Percentiles rank a stretch among this genome's conserved stretches.
These are phyloP conservation scores for Rubus parviflorus DNA, from an alignment of 306 rosid genomes.

Conservation along the genomic window DNA sequence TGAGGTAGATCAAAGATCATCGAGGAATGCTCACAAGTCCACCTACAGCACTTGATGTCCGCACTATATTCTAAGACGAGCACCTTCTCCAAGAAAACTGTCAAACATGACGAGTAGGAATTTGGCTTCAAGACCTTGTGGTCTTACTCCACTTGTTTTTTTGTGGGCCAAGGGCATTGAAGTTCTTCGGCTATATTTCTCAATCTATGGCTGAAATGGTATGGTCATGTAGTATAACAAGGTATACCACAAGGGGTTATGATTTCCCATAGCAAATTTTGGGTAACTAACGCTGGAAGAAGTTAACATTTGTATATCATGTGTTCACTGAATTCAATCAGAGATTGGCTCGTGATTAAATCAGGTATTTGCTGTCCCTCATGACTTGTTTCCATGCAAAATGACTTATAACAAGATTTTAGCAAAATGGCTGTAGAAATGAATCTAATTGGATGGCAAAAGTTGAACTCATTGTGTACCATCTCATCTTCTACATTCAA, in stretches of 20 bases:
- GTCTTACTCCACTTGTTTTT: neutral
- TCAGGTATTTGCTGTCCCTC: neutral
- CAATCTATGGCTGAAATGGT: neutral
- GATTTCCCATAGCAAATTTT: neutral
- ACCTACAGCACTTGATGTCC: neutral
- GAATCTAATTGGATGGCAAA: too few relatives aligned
- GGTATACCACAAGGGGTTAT: neutral
- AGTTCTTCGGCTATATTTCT: neutral
- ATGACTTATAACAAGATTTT: too few relatives aligned
- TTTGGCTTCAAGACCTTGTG: slow-evolving; percentile 1
- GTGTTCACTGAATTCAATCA: neutral
- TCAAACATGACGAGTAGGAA: neutral
- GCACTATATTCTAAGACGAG: neutral
- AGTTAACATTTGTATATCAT: neutral
- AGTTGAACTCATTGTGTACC: too few relatives aligned
- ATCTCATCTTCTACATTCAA: too few relatives aligned
- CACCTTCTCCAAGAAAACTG: neutral
- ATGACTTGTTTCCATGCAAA: neutral
- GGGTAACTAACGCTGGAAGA: neutral
- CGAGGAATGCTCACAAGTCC: neutral
- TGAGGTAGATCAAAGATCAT: neutral
- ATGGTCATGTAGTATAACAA: neutral
- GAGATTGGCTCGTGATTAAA: neutral
- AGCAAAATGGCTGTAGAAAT: too few relatives aligned
- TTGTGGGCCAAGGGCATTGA: neutral